These are phyloP conservation scores for Abrus precatorius DNA, from an alignment of 306 rosid species.

Conservation along the genomic window DNA sequence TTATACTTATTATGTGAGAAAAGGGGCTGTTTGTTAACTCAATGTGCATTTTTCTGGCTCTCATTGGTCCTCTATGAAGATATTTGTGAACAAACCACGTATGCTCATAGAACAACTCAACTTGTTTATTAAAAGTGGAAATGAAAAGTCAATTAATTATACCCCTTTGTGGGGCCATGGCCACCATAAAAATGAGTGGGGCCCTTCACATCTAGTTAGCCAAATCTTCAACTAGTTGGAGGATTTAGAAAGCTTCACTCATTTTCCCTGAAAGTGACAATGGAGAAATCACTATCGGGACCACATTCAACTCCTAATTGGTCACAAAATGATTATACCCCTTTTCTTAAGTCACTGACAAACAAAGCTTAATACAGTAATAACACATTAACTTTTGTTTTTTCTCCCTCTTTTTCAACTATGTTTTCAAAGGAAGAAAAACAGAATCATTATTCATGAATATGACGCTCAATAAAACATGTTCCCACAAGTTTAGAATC, in stretches of 20 bases:
- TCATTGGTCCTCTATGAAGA: neutral
- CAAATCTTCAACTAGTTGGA: conserved; percentile 61
- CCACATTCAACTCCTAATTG: conserved; percentile 44
- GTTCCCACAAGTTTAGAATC: neutral
- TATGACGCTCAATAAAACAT: neutral
- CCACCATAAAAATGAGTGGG: conserved; percentile 38
- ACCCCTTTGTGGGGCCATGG: conserved; percentile 36
- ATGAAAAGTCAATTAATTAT: conserved; percentile 36
- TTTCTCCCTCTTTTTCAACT: neutral
- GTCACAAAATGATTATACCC: conserved; percentile 23
- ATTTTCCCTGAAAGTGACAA: conserved; percentile 64
- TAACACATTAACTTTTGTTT: neutral
- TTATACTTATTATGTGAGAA: neutral
- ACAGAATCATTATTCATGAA: neutral
- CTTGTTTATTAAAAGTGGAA: conserved; percentile 18
- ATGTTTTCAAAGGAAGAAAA: neutral
- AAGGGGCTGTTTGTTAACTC: neutral
- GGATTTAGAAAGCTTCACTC: conserved; percentile 52
- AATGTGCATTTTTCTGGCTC: neutral
- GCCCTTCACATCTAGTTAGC: conserved; percentile 55
- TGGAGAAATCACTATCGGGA: conserved; percentile 37
- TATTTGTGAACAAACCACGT: neutral
- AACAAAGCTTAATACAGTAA: conserved; percentile 26
- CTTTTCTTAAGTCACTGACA: conserved; percentile 42
- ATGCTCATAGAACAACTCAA: neutral